Base-by-base conservation (phyloP, 371 early-diverging fungal species). In the Saksenaea oblongispora region DNA sequence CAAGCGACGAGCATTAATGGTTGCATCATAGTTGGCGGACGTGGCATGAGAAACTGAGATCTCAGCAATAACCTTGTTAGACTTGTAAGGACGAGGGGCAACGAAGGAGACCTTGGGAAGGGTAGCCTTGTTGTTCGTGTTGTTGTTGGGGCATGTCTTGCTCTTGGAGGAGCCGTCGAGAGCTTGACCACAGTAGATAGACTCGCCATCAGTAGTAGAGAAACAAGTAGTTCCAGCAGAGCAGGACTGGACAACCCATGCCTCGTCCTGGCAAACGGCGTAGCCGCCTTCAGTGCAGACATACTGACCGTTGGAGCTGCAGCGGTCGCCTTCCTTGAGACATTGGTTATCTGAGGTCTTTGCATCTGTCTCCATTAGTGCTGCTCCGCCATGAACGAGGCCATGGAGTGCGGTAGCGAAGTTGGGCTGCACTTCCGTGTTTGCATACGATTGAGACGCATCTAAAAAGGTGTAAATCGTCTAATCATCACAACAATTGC, bases 401-500 rank as follows among this genome's bases (percentile, higher is more conserved):
- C 60, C 22, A 47, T 66, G 71, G 39, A 80, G 44, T 5, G 72
- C 73, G n/a, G 59, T 47, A 26, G 78, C 74, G 67, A 67, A 80
- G 14, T 71, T 65, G 42, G 72, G 73, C n/a, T 58, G 47, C 11
- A 58, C 65, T 22, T 69, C 69, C 27, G 63, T 69, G 47, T 80
- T 80, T 34, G 39, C 59, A 59, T 70, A 74, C n/a, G 78, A 70
- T 60, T 77, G 76, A 55, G 81, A 77, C 3, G 81, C 81, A 63
- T 80, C 73, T 69, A 7, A 39, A 37, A n/a, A 34, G 15, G 18
- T 39, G 39, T n/a, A 11, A 39, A 11, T 36, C 36, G 3, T 44
- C 2, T 2, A 51, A 22, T 51, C 0, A 31, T 0, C 31, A 51
- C 27, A 15, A n/a, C 34, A n/a, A 54, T 14, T 3, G 2, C 8